These are phyloP conservation scores for Trypanosoma mega DNA, from an alignment of 208 protist species.

Conservation along the genomic window DNA sequence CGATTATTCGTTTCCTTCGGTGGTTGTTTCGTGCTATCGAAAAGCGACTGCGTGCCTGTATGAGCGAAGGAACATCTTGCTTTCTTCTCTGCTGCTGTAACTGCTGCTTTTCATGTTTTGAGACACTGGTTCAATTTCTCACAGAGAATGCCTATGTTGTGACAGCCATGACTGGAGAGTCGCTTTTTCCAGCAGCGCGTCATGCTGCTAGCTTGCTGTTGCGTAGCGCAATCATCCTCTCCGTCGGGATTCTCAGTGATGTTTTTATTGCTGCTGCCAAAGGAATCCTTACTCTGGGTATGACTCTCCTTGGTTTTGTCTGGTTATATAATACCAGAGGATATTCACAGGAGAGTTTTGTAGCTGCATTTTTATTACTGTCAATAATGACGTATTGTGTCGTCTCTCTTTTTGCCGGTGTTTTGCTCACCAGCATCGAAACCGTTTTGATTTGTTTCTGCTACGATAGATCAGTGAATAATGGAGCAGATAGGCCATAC, in stretches of 20 bases:
- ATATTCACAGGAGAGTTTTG: constrained; percentile 1
- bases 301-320: constrained; percentile 13
- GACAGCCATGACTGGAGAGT: constrained; percentile 64
- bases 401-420: constrained; percentile 38
- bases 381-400: constrained; percentile 48
- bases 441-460: constrained; percentile 80
- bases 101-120: constrained; percentile 65
- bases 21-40: constrained; percentile 39
- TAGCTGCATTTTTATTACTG: constrained; percentile 26
- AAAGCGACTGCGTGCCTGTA: constrained; percentile 15
- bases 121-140: constrained; percentile 83
- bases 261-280: constrained; percentile 43
- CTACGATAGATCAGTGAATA: constrained; percentile 60
- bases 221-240: constrained; percentile 39
- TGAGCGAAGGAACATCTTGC: constrained; percentile 19
- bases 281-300: constrained; percentile 32
- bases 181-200: constrained; percentile 65
- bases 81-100: constrained; percentile 32
- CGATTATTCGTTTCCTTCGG: constrained; percentile 62
- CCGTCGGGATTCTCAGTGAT: constrained; percentile 38
- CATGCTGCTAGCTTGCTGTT: constrained; percentile 58
- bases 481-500: constrained; percentile 46
- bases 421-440: constrained; percentile 29
- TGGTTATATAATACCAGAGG: constrained; percentile 8
- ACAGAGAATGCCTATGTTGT: constrained; percentile 92